Evolutionary conservation across 495 filamentous ascomycete species (phyloP), one percentile per base, ranked within the genome.

Genomic region (Podospora didyma): DNA sequence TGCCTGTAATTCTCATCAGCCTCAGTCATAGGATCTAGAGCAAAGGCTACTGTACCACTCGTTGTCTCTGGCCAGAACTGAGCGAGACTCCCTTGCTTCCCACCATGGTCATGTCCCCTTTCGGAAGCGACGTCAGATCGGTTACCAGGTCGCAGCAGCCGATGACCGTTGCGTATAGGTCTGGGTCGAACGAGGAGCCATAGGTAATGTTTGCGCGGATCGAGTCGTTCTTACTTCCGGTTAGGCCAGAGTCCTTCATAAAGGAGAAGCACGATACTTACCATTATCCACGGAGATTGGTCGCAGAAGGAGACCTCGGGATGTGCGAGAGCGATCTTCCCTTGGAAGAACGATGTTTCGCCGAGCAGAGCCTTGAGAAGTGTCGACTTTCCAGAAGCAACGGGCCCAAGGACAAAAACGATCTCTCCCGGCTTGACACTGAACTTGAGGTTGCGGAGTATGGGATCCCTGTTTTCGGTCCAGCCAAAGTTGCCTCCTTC

Each of bases 31-130:
- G 16, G 44, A 42, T 42, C 17, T 49, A 14, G 12, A 35, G 14
- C 34, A 14, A 35, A 35, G 34, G 34, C 34, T 35, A 52, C 50
- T 52, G n/a, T 22, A 52, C 51, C 56, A 87, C 73, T 14, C 84
- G 73, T 58, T 87, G 84, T 54, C 78, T 80, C 58, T 89, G 85
- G 0, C 86, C 86, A 16, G 82, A 83, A 59, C 79, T 83, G 9
- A 89, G 71, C 14, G 75, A 74, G 48, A 84, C 74, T 1, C 85
- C 86, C 54, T 82, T 82, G 67, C 77, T 83, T 12, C 84, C 86
- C 54, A 86, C 78, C 3, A 75, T 54, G 2, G 82, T 87, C 45
- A 74, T 63, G 61, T 88, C 82, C 0, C 51, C 51, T 21, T 54
- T 46, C n/a, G 51, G 17, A 2, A 54, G 24, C 7, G 31, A 41